Conservation (phyloP, 108 stramenopile species). For the Cyclotella choctawhatcheeana region DNA sequence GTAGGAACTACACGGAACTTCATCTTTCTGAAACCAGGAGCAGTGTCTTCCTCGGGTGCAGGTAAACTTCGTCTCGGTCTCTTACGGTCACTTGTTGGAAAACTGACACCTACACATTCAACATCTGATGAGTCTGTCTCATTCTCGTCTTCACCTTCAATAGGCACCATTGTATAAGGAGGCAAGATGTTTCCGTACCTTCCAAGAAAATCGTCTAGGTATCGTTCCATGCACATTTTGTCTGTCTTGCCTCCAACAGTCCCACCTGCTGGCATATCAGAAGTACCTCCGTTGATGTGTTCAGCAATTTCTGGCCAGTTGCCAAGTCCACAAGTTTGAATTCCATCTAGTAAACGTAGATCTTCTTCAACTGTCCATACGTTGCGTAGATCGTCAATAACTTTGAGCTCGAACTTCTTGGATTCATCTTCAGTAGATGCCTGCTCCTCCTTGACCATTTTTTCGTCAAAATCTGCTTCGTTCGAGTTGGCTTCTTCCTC, state of each 20-base stretch:
- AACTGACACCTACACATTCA: constrained; percentile 17
- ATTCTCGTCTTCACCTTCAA: constrained; percentile 36
- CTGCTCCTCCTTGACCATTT: neutral
- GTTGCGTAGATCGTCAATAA: constrained; percentile 63
- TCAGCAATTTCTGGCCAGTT: constrained; percentile 92
- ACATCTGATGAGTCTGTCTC: constrained; percentile 23
- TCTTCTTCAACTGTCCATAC: constrained; percentile 91
- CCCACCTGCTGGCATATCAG: constrained; percentile 14
- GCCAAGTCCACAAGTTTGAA: constrained; percentile 77
- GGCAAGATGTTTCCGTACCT: constrained; percentile 90
- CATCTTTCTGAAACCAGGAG: constrained; percentile 66
- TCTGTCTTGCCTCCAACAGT: constrained; percentile 64
- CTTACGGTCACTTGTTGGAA: constrained; percentile 23
- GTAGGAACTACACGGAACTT: constrained; percentile 74
- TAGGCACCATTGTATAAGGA: constrained; percentile 69
- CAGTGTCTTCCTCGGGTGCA: constrained; percentile 23
- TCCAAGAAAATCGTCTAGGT: constrained; percentile 88
- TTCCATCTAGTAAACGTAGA: constrained; percentile 84
- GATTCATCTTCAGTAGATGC: neutral
- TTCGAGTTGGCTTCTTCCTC: neutral
- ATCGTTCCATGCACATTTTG: constrained; percentile 92
- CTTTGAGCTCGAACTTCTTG: constrained; percentile 19
- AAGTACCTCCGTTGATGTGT: constrained; percentile 67
- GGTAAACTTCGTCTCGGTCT: constrained; percentile 32
- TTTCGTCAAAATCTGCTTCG: neutral